These are phyloP conservation scores for Trichosporon inkin DNA, from an alignment of 1,284 basidiomycete species.

Conservation along the genomic window DNA sequence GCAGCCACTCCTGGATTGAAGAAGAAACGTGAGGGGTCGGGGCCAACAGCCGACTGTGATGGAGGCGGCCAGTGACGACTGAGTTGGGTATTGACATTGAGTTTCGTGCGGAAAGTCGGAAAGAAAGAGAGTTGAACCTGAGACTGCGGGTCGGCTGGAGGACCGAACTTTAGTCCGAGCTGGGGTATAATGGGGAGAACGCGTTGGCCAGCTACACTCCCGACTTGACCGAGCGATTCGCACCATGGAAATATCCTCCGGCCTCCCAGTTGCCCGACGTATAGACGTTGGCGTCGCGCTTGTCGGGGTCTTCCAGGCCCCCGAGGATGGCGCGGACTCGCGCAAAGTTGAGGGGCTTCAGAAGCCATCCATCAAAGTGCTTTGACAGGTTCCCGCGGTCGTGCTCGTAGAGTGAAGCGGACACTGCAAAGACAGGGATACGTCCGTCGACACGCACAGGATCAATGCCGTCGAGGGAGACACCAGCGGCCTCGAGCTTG, in stretches of 20 bases:
- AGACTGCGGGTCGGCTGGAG: neutral
- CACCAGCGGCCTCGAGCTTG: conserved; percentile 53
- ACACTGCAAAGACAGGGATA: conserved; percentile 79
- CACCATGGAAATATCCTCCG: conserved; percentile 61
- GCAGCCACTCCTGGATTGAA: too few relatives aligned
- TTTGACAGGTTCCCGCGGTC: conserved; percentile 60
- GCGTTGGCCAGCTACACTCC: neutral
- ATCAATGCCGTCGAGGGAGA: conserved; percentile 11
- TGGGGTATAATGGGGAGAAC: neutral
- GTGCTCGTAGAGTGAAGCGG: conserved; percentile 66
- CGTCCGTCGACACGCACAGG: conserved; percentile 59
- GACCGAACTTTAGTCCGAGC: neutral
- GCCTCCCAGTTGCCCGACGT: conserved; percentile 63
- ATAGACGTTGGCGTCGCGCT: conserved; percentile 61
- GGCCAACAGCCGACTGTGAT: too few relatives aligned
- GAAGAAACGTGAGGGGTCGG: too few relatives aligned
- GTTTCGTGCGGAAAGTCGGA: too few relatives aligned
- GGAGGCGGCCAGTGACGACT: too few relatives aligned
- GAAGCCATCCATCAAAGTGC: conserved; percentile 79
- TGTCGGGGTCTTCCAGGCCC: conserved; percentile 58
- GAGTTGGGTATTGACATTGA: too few relatives aligned
- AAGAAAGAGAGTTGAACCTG: neutral
- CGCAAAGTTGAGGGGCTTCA: conserved; percentile 78
- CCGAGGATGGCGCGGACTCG: conserved; percentile 62
- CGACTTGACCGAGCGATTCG: conserved; percentile 10